These are phyloP conservation scores for Anisodus tanguticus DNA, from an alignment of 257 asterid genomes.

Conservation along the genomic window DNA sequence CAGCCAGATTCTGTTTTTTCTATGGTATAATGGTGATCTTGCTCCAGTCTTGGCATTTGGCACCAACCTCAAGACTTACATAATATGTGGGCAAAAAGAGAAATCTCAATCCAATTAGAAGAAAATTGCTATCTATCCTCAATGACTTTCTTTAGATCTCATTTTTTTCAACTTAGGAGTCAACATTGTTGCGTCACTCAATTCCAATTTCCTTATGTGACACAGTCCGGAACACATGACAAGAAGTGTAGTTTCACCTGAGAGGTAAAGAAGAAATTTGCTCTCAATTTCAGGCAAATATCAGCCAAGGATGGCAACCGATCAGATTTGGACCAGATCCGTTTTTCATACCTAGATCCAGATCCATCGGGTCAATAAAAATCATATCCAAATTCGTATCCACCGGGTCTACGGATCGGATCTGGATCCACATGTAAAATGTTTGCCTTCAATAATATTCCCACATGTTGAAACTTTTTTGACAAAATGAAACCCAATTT, in stretches of 20 bases:
- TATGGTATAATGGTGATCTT: background rate
- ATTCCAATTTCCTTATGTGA: background rate
- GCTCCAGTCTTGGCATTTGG: background rate
- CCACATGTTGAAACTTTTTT: too few relatives aligned
- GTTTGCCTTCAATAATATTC: too few relatives aligned
- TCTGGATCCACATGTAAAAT: too few relatives aligned
- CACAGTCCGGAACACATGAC: background rate
- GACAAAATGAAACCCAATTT: too few relatives aligned
- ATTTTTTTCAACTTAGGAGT: background rate
- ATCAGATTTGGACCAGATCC: too few relatives aligned
- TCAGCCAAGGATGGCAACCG: background rate
- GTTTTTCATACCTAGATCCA: too few relatives aligned
- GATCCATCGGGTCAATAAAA: too few relatives aligned
- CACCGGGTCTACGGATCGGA: too few relatives aligned
- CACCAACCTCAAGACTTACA: background rate
- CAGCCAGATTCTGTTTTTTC: background rate
- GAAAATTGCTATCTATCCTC: too few relatives aligned
- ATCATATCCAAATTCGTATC: too few relatives aligned
- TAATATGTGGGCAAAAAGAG: background rate
- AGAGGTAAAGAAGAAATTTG: background rate
- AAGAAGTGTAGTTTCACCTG: background rate
- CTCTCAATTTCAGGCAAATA: constrained; percentile 11
- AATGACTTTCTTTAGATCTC: background rate
- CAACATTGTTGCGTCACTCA: background rate
- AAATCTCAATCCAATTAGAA: background rate